These are phyloP conservation scores for Senna siamea DNA, from an alignment of 306 rosid species.

Conservation along the genomic window DNA sequence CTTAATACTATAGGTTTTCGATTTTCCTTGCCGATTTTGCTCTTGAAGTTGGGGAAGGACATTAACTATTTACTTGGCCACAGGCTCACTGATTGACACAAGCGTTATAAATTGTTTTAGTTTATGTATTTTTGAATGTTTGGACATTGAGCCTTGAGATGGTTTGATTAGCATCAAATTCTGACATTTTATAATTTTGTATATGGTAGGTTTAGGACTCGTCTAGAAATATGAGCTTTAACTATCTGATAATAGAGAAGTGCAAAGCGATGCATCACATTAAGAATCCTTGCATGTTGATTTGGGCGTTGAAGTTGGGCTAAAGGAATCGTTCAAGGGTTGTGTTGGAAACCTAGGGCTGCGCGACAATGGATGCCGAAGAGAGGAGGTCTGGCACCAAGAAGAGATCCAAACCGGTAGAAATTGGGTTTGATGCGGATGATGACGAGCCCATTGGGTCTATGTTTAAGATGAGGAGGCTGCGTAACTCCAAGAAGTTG, in stretches of 20 bases:
- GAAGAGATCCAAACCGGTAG: slow-evolving; percentile 63
- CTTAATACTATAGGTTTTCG: slow-evolving; percentile 43
- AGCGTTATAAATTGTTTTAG: neutral
- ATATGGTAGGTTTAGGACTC: slow-evolving; percentile 32
- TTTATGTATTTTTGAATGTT: neutral
- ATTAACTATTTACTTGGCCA: slow-evolving; percentile 18
- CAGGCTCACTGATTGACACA: slow-evolving; percentile 14
- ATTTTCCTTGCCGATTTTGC: slow-evolving; percentile 15
- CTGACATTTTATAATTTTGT: too few relatives aligned
- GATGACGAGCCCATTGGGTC: slow-evolving; percentile 88
- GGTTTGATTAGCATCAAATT: too few relatives aligned
- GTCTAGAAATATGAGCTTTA: slow-evolving; percentile 44
- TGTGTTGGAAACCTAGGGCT: slow-evolving; percentile 47
- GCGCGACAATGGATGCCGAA: slow-evolving; percentile 65
- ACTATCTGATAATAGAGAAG: slow-evolving; percentile 44
- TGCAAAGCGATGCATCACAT: slow-evolving; percentile 44
- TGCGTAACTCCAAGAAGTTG: slow-evolving; percentile 60
- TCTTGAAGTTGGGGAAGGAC: slow-evolving; percentile 37
- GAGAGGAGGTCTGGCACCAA: slow-evolving; percentile 56
- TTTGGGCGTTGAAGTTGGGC: slow-evolving; percentile 51
- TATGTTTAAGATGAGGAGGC: slow-evolving; percentile 67
- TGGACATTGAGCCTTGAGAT: slow-evolving; percentile 34
- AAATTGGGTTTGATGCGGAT: slow-evolving; percentile 62
- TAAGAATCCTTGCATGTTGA: slow-evolving; percentile 41
- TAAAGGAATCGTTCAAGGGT: slow-evolving; percentile 41